Evolutionary conservation across 768 basidiomycete species (phyloP).

Genomic region (Rhodotorula paludigena): DNA sequence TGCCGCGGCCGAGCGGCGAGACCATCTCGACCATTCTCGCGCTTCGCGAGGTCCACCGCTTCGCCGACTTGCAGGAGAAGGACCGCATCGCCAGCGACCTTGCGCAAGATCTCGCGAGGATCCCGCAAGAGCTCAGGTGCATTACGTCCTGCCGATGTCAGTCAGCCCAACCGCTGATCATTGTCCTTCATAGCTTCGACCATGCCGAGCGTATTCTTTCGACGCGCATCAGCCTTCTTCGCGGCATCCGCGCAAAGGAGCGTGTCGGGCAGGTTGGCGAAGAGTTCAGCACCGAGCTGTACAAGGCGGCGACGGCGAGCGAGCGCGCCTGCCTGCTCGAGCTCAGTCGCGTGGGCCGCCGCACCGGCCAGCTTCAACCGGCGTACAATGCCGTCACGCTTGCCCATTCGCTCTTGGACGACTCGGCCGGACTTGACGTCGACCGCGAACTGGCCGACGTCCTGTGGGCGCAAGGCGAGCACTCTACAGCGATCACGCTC

Average conservation of each 20-base stretch:
- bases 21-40: conserved; percentile 70
- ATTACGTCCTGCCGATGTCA: no score
- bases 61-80: conserved; percentile 1
- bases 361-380: conserved; percentile 65
- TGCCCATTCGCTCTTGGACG: conserved; percentile 49
- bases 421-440: conserved; percentile 49
- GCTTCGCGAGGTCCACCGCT: conserved; percentile 60
- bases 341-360: conserved; percentile 67
- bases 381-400: conserved; percentile 78
- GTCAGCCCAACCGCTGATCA: no score
- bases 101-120: not conserved
- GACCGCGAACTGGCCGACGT: conserved; percentile 77
- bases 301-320: conserved; percentile 52
- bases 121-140: not conserved
- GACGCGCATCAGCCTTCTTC: conserved; percentile 74
- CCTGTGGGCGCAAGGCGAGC: conserved; percentile 81
- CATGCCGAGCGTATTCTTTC: conserved; percentile 73
- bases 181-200: conserved; percentile 56
- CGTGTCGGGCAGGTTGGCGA: conserved; percentile 70
- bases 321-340: conserved; percentile 68
- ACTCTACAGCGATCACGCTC: conserved; percentile 71
- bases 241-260: conserved; percentile 64
- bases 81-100: not conserved
- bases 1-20: conserved; percentile 68
- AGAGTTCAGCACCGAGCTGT: conserved; percentile 7